Base-by-base conservation (phyloP, 2,329 filamentous ascomycete genomes). In the Sphaerulina populicola region DNA sequence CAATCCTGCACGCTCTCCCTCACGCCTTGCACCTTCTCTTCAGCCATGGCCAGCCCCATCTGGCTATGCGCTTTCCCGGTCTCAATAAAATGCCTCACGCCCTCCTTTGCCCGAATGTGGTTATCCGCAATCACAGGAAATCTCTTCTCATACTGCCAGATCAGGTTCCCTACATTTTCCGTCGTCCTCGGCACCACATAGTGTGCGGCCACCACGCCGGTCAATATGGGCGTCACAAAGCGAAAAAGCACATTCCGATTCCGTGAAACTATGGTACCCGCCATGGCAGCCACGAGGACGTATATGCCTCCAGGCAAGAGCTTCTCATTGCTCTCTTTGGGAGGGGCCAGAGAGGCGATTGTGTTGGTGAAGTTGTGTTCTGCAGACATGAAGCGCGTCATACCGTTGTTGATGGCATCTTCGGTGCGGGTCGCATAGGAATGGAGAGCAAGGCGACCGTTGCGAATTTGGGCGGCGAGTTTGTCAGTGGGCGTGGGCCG, bases 241-340 rank as follows among this genome's bases (percentile, higher is more conserved):
- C 93, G 83, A 48, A 98, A 74, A 56, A 95, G 69, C 57, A 97
- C 78, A 69, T 86, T 90, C 62, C 91, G 83, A 75, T 94, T 94
- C 57, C 91, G 82, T 49, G 87, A 82, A 49, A 96, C 75, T 68
- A 98, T 97, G 70, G 82, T 89, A 61, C 91, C 93, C 33, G 93
- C 88, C 90, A 98, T 96, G 63, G 88, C 83, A 38, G 90, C 85
- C 43, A 98, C 90, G 29, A 96, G 79, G 42, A 97, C 89, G 73
- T 97, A 97, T 60, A 97, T 81, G 53, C 82, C 77, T 23, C 91
- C 91, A 31, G 93, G 93, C 72, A 97, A 83, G 51, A 98, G 78
- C 66, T 83, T 82, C 76, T 98, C 93, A 68, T 86, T 87, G 54
- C 82, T 87, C 71, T 91, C 85, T 64, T 83, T 84, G 35, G 89